Evolutionary conservation across 2,329 filamentous ascomycete species (phyloP).

Genomic region (Metarhizium guizhouense): DNA sequence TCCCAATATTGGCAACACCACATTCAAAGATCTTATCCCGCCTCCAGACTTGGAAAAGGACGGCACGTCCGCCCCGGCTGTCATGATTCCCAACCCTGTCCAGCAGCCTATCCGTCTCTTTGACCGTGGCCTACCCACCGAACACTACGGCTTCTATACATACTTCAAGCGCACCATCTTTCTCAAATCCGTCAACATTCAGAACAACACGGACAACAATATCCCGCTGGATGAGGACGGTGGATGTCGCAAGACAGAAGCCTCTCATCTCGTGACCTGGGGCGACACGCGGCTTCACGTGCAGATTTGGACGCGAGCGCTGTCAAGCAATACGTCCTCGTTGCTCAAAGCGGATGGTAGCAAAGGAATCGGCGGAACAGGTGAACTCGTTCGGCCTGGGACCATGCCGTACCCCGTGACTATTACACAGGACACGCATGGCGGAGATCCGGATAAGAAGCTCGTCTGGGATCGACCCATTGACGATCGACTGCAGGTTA

Average conservation of each 20-base stretch:
- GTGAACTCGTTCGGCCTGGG: slow-evolving; percentile 36
- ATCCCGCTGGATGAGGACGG: slow-evolving; percentile 44
- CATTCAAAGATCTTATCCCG: slow-evolving; percentile 44
- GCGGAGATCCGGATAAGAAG: slow-evolving; percentile 44
- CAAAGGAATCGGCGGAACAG: slow-evolving; percentile 16
- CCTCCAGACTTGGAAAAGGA: slow-evolving; percentile 53
- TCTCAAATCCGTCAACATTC: slow-evolving; percentile 48
- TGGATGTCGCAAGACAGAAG: slow-evolving; percentile 43
- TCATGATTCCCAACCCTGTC: slow-evolving; percentile 59
- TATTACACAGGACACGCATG: slow-evolving; percentile 52
- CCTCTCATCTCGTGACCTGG: slow-evolving; percentile 49
- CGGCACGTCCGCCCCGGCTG: slow-evolving; percentile 63
- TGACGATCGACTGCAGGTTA: slow-evolving; percentile 35
- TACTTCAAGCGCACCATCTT: slow-evolving; percentile 88
- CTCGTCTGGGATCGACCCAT: slow-evolving; percentile 45
- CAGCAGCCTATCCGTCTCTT: slow-evolving; percentile 79
- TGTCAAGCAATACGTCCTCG: slow-evolving; percentile 34
- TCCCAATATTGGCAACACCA: slow-evolving; percentile 14
- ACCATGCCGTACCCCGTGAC: slow-evolving; percentile 58
- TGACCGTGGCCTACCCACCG: slow-evolving; percentile 68
- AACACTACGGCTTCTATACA: slow-evolving; percentile 91
- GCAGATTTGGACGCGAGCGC: slow-evolving; percentile 52
- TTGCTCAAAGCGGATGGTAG: slow-evolving; percentile 20
- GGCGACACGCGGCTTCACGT: slow-evolving; percentile 53
- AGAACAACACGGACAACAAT: slow-evolving; percentile 35